Evolutionary conservation across 2,329 filamentous ascomycete genomes (phyloP).

Genomic region (Xylariaceae sp.): DNA sequence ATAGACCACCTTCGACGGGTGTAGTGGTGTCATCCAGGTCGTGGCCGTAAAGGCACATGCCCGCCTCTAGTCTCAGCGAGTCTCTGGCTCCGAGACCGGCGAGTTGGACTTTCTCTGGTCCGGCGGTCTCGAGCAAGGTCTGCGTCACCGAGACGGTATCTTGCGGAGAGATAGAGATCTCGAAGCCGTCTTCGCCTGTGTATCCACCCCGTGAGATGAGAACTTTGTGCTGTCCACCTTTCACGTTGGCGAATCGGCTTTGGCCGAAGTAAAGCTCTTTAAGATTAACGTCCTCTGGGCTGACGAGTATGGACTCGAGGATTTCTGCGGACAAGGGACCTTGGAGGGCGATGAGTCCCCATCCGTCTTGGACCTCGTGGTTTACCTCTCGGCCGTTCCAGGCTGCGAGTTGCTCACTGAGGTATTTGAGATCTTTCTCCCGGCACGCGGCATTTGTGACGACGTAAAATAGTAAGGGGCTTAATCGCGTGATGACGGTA

Average conservation of each 20-base stretch:
- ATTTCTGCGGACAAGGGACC: slow-evolving; percentile 74
- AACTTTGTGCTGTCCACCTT: slow-evolving; percentile 50
- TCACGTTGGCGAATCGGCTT: slow-evolving; percentile 64
- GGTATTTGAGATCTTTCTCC: slow-evolving; percentile 80
- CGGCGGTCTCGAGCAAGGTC: slow-evolving; percentile 64
- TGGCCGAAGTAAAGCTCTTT: slow-evolving; percentile 78
- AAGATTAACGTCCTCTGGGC: slow-evolving; percentile 53
- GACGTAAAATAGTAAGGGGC: slow-evolving; percentile 75
- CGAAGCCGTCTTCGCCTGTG: slow-evolving; percentile 97
- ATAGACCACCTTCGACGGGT: slow-evolving; percentile 55
- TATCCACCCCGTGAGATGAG: slow-evolving; percentile 89
- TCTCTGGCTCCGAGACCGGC: slow-evolving; percentile 90
- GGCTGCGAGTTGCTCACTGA: slow-evolving; percentile 65
- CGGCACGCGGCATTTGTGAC: slow-evolving; percentile 94
- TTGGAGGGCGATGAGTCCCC: slow-evolving; percentile 84
- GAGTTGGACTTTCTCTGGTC: slow-evolving; percentile 63
- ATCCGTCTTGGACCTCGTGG: slow-evolving; percentile 69
- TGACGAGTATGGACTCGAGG: slow-evolving; percentile 60
- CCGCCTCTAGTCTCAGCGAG: slow-evolving; percentile 88
- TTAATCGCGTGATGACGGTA: slow-evolving; percentile 82
- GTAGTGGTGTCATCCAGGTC: slow-evolving; percentile 79
- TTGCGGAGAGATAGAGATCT: slow-evolving; percentile 77
- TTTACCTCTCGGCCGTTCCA: slow-evolving; percentile 59
- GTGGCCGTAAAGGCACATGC: slow-evolving; percentile 99
- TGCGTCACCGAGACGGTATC: slow-evolving; percentile 66